Evolutionary conservation across 331 rosid species (phyloP).

Genomic region (Rhamnella rubrinervis): DNA sequence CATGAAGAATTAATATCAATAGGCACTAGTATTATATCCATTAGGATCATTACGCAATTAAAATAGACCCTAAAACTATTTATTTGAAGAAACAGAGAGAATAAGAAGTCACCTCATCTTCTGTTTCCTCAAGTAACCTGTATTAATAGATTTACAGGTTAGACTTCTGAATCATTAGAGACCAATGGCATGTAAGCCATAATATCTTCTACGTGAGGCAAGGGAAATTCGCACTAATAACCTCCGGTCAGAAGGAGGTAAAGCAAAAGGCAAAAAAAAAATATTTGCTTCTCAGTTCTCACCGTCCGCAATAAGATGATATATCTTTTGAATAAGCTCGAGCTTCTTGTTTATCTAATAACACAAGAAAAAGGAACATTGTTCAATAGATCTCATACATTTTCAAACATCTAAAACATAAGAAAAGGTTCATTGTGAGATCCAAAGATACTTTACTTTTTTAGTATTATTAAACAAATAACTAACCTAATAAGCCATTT

Average conservation of each 20-base stretch:
- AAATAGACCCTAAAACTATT: conserved; percentile 18
- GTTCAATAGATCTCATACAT: too few species aligned
- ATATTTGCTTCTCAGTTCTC: conserved; percentile 34
- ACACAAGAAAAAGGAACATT: not conserved
- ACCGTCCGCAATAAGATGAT: conserved; percentile 91
- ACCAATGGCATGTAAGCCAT: not conserved
- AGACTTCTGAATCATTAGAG: conserved; percentile 11
- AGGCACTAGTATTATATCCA: conserved; percentile 1
- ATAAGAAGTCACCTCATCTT: conserved; percentile 65
- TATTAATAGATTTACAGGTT: conserved; percentile 29
- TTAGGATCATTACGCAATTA: conserved; percentile 6
- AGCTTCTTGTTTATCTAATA: conserved; percentile 85
- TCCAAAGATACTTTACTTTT: too few species aligned
- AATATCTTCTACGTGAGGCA: conserved; percentile 5
- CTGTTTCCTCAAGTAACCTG: conserved; percentile 91
- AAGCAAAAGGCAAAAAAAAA: conserved; percentile 5
- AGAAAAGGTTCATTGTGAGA: not conserved
- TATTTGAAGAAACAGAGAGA: not conserved
- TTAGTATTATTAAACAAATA: too few species aligned
- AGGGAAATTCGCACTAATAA: not conserved
- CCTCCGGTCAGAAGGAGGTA: not conserved
- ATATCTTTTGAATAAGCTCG: conserved; percentile 80
- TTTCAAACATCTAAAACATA: too few species aligned
- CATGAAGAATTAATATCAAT: conserved; percentile 24
- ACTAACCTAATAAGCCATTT: too few species aligned